Base-by-base conservation (phyloP, 2,329 filamentous ascomycete species). In the Xylariaceae sp. region DNA sequence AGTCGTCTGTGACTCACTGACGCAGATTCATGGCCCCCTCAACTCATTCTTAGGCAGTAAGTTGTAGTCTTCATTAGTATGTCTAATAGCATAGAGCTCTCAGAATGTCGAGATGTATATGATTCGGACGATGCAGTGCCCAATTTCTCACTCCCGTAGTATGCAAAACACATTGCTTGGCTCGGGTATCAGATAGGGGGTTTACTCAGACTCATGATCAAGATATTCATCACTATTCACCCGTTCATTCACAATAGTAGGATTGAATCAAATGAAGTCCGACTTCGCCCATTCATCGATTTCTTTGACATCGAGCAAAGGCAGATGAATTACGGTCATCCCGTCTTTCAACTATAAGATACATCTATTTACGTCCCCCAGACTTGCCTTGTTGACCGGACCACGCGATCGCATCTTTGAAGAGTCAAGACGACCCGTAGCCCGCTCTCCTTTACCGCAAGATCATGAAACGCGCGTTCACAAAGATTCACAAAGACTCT, bases 401-500 rank as follows among this genome's bases (percentile, higher is more conserved):
- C 8, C 15, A 7, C 2, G 23, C 10, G 9, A 8, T n/a, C 9
- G 11, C 3, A 34, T 51, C 55, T 56, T 60, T 60, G 45, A 51
- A 15, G 13, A 13, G 11, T 15, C 42, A 15, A 42, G 37, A 42
- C n/a, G 2, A 6, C 42, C n/a, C n/a, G 13, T 45, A n/a, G n/a
- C 13, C 13, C 42, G 42, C 42, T 6, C 42, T 11, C 2, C 37
- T 30, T 30, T 30, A 30, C 7, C 9, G 13, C 9, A 42, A 50
- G 4, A 10, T 10, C 45, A 15, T 50, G 55, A 60, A 60, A 55
- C 52, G 49, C 45, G 53, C 34, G 11, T 23, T 47, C 10, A 60
- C 53, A 62, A 58, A 58, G 55, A 30, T 17, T 9, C 7, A 48
- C 52, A 50, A 60, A 53, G 48, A 55, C n/a, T 23, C 15, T n/a